Evolutionary conservation across 495 filamentous ascomycete species (phyloP).

Genomic region (Rhypophila decipiens): DNA sequence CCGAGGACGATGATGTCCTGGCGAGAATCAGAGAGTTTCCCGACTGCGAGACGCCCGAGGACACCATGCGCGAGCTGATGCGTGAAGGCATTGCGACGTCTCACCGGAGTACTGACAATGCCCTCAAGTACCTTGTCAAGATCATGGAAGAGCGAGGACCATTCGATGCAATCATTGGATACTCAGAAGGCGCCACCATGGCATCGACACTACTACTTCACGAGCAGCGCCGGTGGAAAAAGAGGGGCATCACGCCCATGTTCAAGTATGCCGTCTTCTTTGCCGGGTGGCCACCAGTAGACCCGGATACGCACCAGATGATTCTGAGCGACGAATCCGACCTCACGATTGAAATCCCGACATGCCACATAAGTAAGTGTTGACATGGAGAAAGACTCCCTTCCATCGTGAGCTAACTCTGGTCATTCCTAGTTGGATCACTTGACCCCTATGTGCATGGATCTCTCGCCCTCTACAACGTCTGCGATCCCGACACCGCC

Average conservation of each 20-base stretch:
- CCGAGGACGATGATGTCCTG: constrained; percentile 39
- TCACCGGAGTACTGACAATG: constrained; percentile 34
- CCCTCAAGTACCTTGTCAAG: constrained; percentile 37
- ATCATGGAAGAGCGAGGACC: constrained; percentile 47
- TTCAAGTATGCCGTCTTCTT: constrained; percentile 55
- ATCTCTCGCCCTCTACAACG: constrained; percentile 51
- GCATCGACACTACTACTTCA: constrained; percentile 50
- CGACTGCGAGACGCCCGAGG: constrained; percentile 39
- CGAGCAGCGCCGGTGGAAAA: constrained; percentile 40
- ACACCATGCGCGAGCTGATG: constrained; percentile 47
- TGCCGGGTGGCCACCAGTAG: constrained; percentile 51
- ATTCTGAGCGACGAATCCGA: constrained; percentile 50
- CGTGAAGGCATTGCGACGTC: constrained; percentile 39
- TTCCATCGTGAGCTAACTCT: neutral
- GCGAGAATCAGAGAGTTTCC: constrained; percentile 46
- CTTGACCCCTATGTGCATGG: constrained; percentile 52
- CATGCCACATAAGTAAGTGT: constrained; percentile 50
- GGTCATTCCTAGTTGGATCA: constrained; percentile 38
- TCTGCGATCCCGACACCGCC: constrained; percentile 50
- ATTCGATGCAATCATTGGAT: constrained; percentile 51
- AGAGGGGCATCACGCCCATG: constrained; percentile 39
- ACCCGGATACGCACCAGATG: constrained; percentile 37
- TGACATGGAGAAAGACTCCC: neutral
- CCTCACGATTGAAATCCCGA: constrained; percentile 46
- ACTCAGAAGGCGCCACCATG: constrained; percentile 56